Percentiles rank a stretch among this genome's conserved stretches.
Conservation (phyloP, 2,329 filamentous ascomycete genomes). For the Fusarium zealandicum region DNA sequence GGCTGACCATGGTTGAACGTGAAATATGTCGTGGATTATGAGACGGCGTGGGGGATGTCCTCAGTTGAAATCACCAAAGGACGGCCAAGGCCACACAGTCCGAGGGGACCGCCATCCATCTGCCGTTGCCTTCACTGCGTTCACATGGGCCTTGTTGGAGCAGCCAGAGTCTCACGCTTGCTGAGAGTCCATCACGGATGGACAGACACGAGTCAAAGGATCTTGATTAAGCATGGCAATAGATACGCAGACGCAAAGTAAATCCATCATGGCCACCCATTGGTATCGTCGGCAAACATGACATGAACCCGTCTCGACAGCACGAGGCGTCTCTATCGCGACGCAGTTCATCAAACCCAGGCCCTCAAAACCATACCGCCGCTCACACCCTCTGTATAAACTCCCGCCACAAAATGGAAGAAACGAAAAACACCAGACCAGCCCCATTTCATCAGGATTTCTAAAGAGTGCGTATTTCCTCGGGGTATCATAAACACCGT, state of each 20-base stretch:
- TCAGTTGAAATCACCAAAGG: not conserved
- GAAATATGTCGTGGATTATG: not conserved
- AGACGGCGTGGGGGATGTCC: too few relatives aligned
- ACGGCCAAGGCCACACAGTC: too few relatives aligned
- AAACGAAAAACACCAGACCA: slow-evolving; percentile 1
- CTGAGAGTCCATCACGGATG: too few relatives aligned
- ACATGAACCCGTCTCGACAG: slow-evolving; percentile 1
- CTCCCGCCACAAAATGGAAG: not conserved
- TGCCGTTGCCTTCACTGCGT: too few relatives aligned
- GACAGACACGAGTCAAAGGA: too few relatives aligned
- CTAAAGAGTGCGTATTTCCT: slow-evolving; percentile 4
- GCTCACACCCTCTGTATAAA: slow-evolving; percentile 19
- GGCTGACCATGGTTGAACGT: not conserved
- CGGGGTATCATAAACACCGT: not conserved
- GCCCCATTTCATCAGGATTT: slow-evolving; percentile 13
- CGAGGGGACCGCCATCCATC: too few relatives aligned
- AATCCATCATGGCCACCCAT: not conserved
- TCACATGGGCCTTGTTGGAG: too few relatives aligned
- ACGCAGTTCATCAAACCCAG: slow-evolving; percentile 12
- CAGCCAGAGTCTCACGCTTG: too few relatives aligned
- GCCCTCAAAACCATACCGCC: not conserved
- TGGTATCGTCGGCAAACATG: slow-evolving; percentile 22
- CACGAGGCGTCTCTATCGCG: slow-evolving; percentile 3
- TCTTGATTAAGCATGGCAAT: too few relatives aligned
- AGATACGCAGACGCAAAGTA: too few relatives aligned